phyloP scores from a whole-genome alignment of 2,329 filamentous ascomycete genomes.

The Polytolypa hystricis region DNA sequence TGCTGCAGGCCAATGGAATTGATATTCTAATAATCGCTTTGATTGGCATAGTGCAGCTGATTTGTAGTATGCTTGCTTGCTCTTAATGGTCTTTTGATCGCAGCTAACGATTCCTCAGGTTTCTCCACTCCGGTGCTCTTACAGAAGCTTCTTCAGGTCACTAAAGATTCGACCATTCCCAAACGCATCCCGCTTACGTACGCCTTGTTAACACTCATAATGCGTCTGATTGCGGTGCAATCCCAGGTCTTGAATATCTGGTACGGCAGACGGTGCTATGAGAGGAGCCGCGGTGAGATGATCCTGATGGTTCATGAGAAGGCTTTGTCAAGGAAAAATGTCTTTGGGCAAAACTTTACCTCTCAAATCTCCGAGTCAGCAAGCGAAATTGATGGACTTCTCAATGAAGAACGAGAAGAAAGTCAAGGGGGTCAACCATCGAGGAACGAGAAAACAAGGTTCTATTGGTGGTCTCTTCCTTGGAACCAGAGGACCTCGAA shows the following conservation, averaged over 20 bases:
- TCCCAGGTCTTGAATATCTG: slow-evolving; percentile 60
- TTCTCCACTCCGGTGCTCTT: slow-evolving; percentile 56
- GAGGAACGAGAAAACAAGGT: neutral
- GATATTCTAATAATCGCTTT: slow-evolving; percentile 59
- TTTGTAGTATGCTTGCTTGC: slow-evolving; percentile 33
- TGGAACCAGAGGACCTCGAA: slow-evolving; percentile 14
- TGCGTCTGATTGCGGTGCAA: slow-evolving; percentile 53
- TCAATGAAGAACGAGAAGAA: slow-evolving; percentile 13
- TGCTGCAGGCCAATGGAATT: slow-evolving; percentile 66
- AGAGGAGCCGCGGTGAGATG: slow-evolving; percentile 73
- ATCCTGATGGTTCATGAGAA: slow-evolving; percentile 79
- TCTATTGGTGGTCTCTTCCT: slow-evolving; percentile 15
- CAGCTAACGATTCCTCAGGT: slow-evolving; percentile 26
- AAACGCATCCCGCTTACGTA: slow-evolving; percentile 53
- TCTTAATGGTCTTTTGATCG: neutral
- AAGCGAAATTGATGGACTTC: slow-evolving; percentile 10
- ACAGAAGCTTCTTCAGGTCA: slow-evolving; percentile 58
- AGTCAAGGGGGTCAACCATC: slow-evolving; percentile 9
- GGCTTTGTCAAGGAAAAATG: slow-evolving; percentile 55
- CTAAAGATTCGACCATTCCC: slow-evolving; percentile 44
- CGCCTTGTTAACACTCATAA: slow-evolving; percentile 49
- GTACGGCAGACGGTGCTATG: slow-evolving; percentile 76
- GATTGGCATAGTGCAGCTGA: slow-evolving; percentile 54
- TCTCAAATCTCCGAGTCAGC: slow-evolving; percentile 17
- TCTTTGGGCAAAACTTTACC: slow-evolving; percentile 26